Base-by-base conservation (phyloP, 306 rosid species). In the Senna tora region DNA sequence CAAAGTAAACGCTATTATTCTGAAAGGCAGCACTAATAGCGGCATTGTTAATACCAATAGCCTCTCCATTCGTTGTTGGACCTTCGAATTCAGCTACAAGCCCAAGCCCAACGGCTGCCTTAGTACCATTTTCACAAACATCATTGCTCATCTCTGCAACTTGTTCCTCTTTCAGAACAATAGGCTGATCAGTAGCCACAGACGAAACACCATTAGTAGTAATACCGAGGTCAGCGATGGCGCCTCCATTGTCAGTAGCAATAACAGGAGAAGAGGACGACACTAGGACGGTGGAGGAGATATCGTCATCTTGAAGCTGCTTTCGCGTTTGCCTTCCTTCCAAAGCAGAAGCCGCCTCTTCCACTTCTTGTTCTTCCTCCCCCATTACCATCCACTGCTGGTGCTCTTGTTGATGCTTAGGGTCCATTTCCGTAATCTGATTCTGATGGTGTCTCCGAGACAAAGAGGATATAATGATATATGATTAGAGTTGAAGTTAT, bases 1-100 rank as follows among this genome's bases (percentile, higher is more conserved):
- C 84, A 72, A 81, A 75, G 84, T 78, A 78, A 78, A 84, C 88
- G 75, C 72, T 68, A 57, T 71, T 47, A 51, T 76, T 49, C 65
- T 79, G 63, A 0, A 55, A 63, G n/a, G 45, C 59, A 56, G 45
- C 47, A 22, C 32, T 41, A 5, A 32, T n/a, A n/a, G 19, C 54
- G 19, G 30, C 1, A 32, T 15, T 10, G 7, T 32, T 17, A 71
- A 34, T 70, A 57, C 14, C 39, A 67, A 61, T 9, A 51, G 45
- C 57, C 52, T 77, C 84, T 38, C 69, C 80, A 67, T 73, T 77
- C 69, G 67, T 70, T 59, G 32, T 58, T 5, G 47, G 30, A 17
- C 30, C 49, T 61, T 21, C 14, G 19, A 17, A 61, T 61, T 38
- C 67, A 8, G 67, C 67, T 36, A 19, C 67, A 36, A 61, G 49